These are phyloP conservation scores for Yamadazyma sp. DNA, from an alignment of 805 yeast species.

Conservation along the genomic window DNA sequence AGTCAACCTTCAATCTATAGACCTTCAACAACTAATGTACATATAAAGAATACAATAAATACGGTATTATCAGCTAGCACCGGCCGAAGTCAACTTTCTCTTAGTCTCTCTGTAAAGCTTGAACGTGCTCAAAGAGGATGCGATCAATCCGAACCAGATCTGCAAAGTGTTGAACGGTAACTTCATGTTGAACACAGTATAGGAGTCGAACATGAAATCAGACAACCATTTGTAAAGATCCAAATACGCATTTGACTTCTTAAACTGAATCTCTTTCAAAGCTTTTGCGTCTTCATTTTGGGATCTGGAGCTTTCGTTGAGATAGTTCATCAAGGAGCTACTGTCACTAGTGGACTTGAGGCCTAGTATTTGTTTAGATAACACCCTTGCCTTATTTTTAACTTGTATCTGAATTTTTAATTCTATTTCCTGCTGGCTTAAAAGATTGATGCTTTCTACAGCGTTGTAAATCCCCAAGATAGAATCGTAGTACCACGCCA, in stretches of 20 bases:
- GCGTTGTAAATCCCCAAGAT: constrained; percentile 55
- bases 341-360: constrained; percentile 17
- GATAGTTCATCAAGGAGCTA: constrained; percentile 10
- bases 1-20: too few relatives aligned
- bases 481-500: constrained; percentile 70
- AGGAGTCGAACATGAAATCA: constrained; percentile 41
- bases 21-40: too few relatives aligned
- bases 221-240: constrained; percentile 40
- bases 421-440: constrained; percentile 51
- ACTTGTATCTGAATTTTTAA: constrained; percentile 61
- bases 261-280: constrained; percentile 33
- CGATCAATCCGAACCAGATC: constrained; percentile 47
- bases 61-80: neutral
- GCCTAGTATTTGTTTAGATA: constrained; percentile 40
- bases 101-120: constrained; percentile 41
- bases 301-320: constrained; percentile 11
- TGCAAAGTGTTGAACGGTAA: constrained; percentile 42
- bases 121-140: constrained; percentile 36
- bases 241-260: constrained; percentile 36
- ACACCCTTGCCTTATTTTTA: constrained; percentile 49
- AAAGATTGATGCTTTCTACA: constrained; percentile 40
- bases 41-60: neutral
- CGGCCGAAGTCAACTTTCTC: constrained; percentile 1
- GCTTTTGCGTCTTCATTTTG: constrained; percentile 23
- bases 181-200: constrained; percentile 38